Percentiles rank a stretch among this genome's conserved stretches.
Conservation (phyloP, 768 basidiomycete genomes). For the Kwoniella sp. region DNA sequence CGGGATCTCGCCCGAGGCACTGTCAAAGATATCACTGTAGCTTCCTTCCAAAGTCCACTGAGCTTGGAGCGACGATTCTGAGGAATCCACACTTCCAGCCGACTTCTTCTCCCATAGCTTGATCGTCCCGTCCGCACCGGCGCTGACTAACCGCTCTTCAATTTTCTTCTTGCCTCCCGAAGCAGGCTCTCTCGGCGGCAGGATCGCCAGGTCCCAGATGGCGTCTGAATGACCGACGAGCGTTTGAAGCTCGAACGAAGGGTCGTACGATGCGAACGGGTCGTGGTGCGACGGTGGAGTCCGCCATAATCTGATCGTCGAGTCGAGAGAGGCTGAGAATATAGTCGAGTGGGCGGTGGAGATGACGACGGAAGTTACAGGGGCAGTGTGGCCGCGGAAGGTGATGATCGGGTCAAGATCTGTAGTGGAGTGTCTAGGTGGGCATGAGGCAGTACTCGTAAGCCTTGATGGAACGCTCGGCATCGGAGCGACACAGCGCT, state of each 20-base stretch:
- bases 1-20: slow-evolving; percentile 61
- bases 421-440: slow-evolving; percentile 17
- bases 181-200: slow-evolving; percentile 58
- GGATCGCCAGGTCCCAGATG: slow-evolving; percentile 90
- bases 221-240: slow-evolving; percentile 93
- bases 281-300: slow-evolving; percentile 75
- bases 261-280: slow-evolving; percentile 89
- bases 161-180: slow-evolving; percentile 55
- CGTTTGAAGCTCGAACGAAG: slow-evolving; percentile 72
- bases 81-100: background rate
- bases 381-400: slow-evolving; percentile 86
- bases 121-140: slow-evolving; percentile 85
- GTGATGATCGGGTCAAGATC: slow-evolving; percentile 94
- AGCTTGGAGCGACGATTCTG: background rate
- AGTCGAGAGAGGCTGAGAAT: slow-evolving; percentile 91
- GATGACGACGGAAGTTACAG: slow-evolving; percentile 77
- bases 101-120: slow-evolving; percentile 72
- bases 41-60: slow-evolving; percentile 18
- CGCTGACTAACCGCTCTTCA: slow-evolving; percentile 78
- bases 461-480: no score
- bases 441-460: no score
- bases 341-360: slow-evolving; percentile 67
- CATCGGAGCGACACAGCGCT: no score
- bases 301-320: slow-evolving; percentile 88
- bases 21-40: slow-evolving; percentile 62